These are phyloP conservation scores for Chlamydomonas reinhardtii DNA, from an alignment of 163 green algal genomes.

Conservation along the genomic window DNA sequence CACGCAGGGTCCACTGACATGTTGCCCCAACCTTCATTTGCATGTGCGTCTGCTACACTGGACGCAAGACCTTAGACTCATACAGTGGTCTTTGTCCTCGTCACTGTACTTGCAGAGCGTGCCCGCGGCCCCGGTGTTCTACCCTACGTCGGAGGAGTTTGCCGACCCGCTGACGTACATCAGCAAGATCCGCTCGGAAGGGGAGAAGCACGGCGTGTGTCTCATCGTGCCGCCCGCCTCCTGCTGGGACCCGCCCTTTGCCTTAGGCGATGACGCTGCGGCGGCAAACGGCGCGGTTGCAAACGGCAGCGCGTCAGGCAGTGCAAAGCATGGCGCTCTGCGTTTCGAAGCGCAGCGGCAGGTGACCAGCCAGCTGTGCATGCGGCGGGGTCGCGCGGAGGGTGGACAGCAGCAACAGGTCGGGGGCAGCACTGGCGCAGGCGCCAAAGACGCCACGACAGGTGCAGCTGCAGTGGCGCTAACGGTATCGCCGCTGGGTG, in stretches of 20 bases:
- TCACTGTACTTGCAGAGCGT: slow-evolving; percentile 28
- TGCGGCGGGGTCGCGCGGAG: too few relatives aligned
- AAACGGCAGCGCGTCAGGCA: slow-evolving; percentile 9
- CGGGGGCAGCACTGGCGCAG: too few relatives aligned
- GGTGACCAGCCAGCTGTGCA: too few relatives aligned
- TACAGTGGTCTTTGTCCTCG: too few relatives aligned
- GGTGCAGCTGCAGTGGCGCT: not conserved
- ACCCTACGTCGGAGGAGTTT: slow-evolving; percentile 90
- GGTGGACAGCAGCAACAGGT: too few relatives aligned
- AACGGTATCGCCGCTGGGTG: slow-evolving; percentile 48
- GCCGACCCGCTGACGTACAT: slow-evolving; percentile 92
- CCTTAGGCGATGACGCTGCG: slow-evolving; percentile 47
- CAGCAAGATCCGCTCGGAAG: slow-evolving; percentile 77
- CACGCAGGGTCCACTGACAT: too few relatives aligned
- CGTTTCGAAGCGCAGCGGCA: not conserved
- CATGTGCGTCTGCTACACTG: too few relatives aligned
- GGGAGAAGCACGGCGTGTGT: slow-evolving; percentile 79
- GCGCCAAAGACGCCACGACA: too few relatives aligned
- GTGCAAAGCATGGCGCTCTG: slow-evolving; percentile 49
- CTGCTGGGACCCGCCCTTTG: slow-evolving; percentile 80
- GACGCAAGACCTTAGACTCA: too few relatives aligned
- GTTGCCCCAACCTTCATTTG: too few relatives aligned
- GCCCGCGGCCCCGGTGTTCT: slow-evolving; percentile 71
- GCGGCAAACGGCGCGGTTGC: not conserved
- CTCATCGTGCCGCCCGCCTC: slow-evolving; percentile 85